Evolutionary conservation across 2,329 filamentous ascomycete genomes (phyloP).

Genomic region (Fusarium sp.): DNA sequence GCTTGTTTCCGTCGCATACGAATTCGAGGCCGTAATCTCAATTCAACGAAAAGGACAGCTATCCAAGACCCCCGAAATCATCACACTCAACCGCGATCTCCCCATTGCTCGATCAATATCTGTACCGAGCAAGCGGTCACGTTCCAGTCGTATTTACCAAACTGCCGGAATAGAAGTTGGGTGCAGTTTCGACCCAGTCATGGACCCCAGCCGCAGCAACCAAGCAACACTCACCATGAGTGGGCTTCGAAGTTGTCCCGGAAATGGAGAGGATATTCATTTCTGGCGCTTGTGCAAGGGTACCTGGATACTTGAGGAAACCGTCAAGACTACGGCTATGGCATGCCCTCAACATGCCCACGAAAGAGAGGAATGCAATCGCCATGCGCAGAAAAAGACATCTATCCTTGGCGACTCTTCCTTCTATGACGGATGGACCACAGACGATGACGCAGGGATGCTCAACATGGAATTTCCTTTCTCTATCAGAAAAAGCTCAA

Average conservation of each 20-base stretch:
- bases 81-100: conserved; percentile 75
- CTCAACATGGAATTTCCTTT: conserved; percentile 76
- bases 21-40: conserved; percentile 75
- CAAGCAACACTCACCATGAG: conserved; percentile 17
- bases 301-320: conserved; percentile 92
- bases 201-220: conserved; percentile 85
- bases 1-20: conserved; percentile 81
- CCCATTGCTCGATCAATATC: conserved; percentile 81
- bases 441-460: conserved; percentile 63
- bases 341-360: conserved; percentile 79
- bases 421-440: conserved; percentile 89
- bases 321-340: conserved; percentile 78
- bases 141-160: conserved; percentile 78
- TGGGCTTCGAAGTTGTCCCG: conserved; percentile 78
- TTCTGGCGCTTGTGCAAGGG: conserved; percentile 90
- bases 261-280: conserved; percentile 73
- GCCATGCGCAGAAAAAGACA: conserved; percentile 66
- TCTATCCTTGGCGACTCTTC: conserved; percentile 83
- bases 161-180: conserved; percentile 91
- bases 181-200: conserved; percentile 81
- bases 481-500: conserved; percentile 44
- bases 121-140: conserved; percentile 79
- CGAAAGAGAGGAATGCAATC: not conserved
- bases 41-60: conserved; percentile 65
- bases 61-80: conserved; percentile 53